Evolutionary conservation across 176 grass and related monocot genomes (phyloP), one percentile per base, ranked within the genome.

Genomic region (Leersia perrieri): DNA sequence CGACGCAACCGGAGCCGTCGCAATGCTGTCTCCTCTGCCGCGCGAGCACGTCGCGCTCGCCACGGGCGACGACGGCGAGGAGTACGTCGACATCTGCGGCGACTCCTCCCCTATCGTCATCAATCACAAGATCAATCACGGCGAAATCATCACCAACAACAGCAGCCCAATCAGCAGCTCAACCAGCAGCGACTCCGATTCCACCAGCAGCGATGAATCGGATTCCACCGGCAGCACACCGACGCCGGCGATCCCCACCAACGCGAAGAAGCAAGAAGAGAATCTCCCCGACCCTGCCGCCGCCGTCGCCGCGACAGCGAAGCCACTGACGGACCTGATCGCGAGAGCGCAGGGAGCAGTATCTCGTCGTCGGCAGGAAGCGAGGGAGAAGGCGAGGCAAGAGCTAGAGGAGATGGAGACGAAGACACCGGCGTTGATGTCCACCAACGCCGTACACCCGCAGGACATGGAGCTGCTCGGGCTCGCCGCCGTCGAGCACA

Each of bases 31-130:
- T 1, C 67, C 79, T 11, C 26, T 72, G 68, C 68, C 18, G 28
- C 53, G 3, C 51, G 72, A 72, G 40, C 31, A 72, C 79, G 14
- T 70, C 35, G 79, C 26, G 35, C 27, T 81, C 12, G 53, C 68
- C 5, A n/a, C n/a, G n/a, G n/a, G n/a, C n/a, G 79, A 42, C 26
- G 53, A 81, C 0, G 35, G 41, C 5, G 66, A 79, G 13, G n/a
- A 62, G 27, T 62, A 81, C 4, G 68, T 81, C 6, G 87, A 89
- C 64, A 89, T 89, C 63, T 80, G 82, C 33, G 82, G 87, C 33
- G 55, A 65, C 53, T 63, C 82, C 63, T 89, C 87, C 2, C 87
- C 82, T 2, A 22, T 80, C 22, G 51, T 71, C 62, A 12, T 85
- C n/a, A n/a, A n/a, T n/a, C n/a, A n/a, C 27, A 42, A 42, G 4